Base-by-base conservation (phyloP, 805 yeast species). In the Debaryomyces tyrocola region DNA sequence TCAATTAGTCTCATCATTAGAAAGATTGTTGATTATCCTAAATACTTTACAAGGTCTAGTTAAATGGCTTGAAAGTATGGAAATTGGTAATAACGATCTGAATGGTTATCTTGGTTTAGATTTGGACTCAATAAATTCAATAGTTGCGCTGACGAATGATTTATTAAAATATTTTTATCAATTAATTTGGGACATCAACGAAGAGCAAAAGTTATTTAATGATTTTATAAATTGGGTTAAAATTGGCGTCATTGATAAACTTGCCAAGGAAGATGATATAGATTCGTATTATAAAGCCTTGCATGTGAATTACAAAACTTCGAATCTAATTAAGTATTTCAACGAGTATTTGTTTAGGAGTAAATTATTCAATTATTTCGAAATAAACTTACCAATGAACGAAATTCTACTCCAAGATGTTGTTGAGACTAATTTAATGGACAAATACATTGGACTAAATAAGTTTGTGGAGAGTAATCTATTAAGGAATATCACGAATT, bases 1-100 rank as follows among this genome's bases (percentile, higher is more conserved):
- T 36, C 75, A 77, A 34, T 48, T 83, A 17, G 67, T 84, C 6
- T 82, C 85, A 3, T 73, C 83, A 0, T 58, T 77, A 20, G 90
- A 86, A 48, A 74, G 83, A 45, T 52, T 82, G 28, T 62, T 85
- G 2, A 58, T 82, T 0, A 56, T 77, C 12, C 52, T 82, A 2
- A 66, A 66, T n/a, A 65, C 70, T 4, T 51, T 83, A 11, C 63
- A 62, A 33, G 74, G 82, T 2, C 42, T 71, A 2, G 48, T 73
- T 1, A 60, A 61, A 43, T 76, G 79, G 79, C 53, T 60, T 10
- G 49, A 49, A 11, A 54, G 54, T 37, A 52, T 53, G 2, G 52
- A 46, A 5, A 51, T 51, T 33, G 37, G 33, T 15, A 33, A 50
- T 7, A 47, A 47, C 29, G 54, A 51, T 10, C 44, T 58, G 34